Evolutionary conservation across 306 rosid genomes (phyloP).

Genomic region (Vigna radiata): DNA sequence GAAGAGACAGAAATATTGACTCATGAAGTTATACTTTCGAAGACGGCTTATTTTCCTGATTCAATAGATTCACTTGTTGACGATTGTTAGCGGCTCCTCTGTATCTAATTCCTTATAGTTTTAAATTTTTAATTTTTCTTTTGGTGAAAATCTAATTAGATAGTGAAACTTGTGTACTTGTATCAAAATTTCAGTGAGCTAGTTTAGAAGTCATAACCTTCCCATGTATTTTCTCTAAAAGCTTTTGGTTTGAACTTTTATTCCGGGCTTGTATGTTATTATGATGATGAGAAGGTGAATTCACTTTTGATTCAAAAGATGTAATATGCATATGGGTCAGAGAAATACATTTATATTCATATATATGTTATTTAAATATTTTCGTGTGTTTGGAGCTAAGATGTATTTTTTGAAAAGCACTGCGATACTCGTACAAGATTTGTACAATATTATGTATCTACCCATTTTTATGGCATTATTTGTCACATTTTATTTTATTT

Average conservation of each 20-base stretch:
- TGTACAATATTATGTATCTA: too few relatives aligned
- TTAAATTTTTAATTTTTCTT: slow-evolving; percentile 42
- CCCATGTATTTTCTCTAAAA: slow-evolving; percentile 19
- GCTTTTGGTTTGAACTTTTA: not conserved
- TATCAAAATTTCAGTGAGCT: slow-evolving; percentile 40
- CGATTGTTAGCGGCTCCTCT: slow-evolving; percentile 73
- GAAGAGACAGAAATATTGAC: slow-evolving; percentile 49
- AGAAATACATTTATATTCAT: not conserved
- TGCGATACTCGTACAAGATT: too few relatives aligned
- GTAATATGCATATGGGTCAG: slow-evolving; percentile 8
- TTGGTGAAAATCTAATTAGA: slow-evolving; percentile 23
- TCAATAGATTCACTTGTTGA: slow-evolving; percentile 71
- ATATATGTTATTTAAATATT: slow-evolving; percentile 6
- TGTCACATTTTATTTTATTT: too few relatives aligned
- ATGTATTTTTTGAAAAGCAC: not conserved
- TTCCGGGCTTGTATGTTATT: slow-evolving; percentile 28
- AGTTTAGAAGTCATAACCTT: slow-evolving; percentile 27
- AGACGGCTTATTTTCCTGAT: slow-evolving; percentile 52
- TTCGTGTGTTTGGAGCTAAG: slow-evolving; percentile 1
- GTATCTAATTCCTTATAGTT: slow-evolving; percentile 58
- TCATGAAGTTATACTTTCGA: slow-evolving; percentile 66
- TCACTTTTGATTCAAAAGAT: slow-evolving; percentile 18
- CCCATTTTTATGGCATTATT: too few relatives aligned
- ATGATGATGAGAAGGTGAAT: slow-evolving; percentile 27
- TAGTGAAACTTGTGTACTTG: slow-evolving; percentile 34